These are phyloP conservation scores for Diaporthe sp. DNA, from an alignment of 2,329 filamentous ascomycete genomes.

Conservation along the genomic window DNA sequence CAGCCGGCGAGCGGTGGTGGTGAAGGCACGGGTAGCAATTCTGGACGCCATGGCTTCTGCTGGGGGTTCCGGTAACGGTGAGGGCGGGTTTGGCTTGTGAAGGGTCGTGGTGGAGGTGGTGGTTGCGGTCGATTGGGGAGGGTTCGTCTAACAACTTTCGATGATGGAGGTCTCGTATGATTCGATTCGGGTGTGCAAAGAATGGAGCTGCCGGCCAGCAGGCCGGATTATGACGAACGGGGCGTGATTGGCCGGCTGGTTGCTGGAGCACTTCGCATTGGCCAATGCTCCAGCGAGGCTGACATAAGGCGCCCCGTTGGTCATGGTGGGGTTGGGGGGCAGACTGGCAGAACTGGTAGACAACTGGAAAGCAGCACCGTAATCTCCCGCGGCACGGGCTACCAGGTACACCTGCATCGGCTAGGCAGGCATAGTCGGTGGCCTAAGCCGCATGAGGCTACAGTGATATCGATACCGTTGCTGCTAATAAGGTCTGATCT, in stretches of 20 bases:
- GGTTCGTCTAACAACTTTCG: slow-evolving; percentile 29
- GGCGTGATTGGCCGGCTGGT: slow-evolving; percentile 34
- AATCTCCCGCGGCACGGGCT: slow-evolving; percentile 10
- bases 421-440: background rate
- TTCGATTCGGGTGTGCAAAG: slow-evolving; percentile 26
- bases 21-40: slow-evolving; percentile 69
- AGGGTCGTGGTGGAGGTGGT: slow-evolving; percentile 37
- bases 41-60: slow-evolving; percentile 67
- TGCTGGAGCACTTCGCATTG: slow-evolving; percentile 17
- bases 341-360: background rate
- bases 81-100: background rate
- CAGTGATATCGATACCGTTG: slow-evolving; percentile 8
- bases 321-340: background rate
- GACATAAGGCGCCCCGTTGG: slow-evolving; percentile 3
- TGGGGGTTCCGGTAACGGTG: slow-evolving; percentile 40
- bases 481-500: slow-evolving; percentile 27
- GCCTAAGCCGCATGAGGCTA: slow-evolving; percentile 14
- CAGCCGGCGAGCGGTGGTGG: slow-evolving; percentile 67
- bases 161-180: slow-evolving; percentile 39
- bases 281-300: slow-evolving; percentile 35
- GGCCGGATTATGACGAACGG: slow-evolving; percentile 36
- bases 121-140: slow-evolving; percentile 35
- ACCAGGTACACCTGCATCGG: background rate
- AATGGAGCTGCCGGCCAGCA: slow-evolving; percentile 28
- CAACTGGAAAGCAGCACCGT: background rate